Evolutionary conservation across 371 early-diverging fungal species (phyloP), one percentile per base, ranked within the genome.

Genomic region (Haplosporangium sp.): DNA sequence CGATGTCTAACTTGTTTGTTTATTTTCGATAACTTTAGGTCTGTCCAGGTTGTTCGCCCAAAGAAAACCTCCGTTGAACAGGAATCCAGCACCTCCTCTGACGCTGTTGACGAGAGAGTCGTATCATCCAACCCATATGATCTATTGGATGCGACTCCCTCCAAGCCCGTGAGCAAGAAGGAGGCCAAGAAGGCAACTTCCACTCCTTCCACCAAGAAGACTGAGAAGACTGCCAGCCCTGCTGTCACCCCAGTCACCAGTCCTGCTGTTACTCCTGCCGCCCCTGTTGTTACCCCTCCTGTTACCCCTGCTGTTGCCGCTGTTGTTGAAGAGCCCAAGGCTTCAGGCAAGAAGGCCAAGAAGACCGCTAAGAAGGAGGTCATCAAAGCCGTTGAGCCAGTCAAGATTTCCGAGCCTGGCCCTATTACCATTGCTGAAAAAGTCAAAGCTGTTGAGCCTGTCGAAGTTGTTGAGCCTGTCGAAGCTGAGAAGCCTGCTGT

Each of bases 111-210:
- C 39, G 74, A 65, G 40, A 73, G 60, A 56, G 79, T 78, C 48
- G 40, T 78, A 40, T 78, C 79, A 20, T 63, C 71, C 52, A 78
- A 78, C 71, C 79, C 79, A 38, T 78, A 58, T 44, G 79, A 78
- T 58, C 70, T 77, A 19, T 55, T 77, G 47, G 63, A 77, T 44
- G 69, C 72, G 27, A 13, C 77, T 10, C 67, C 71, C 38, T 57
- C 13, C 59, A 66, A 66, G 64, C 0, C 71, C 45, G 59, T 65
- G 39, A 71, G 40, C 55, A 73, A 68, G 67, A 74, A 74, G 71
- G 69, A 60, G 27, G 64, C 72, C 52, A 79, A 79, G 74, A 79
- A 79, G 65, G 71, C 27, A 27, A 53, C 71, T 15, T 20, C 62
- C 19, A 45, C 50, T 34, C 17, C 65, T 61, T 17, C 40, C n/a